Percentiles rank a stretch among this genome's conserved stretches.
Evolutionary conservation across 352 stramenopile species (phyloP).

Genomic region (Phytophthora aleatoria): DNA sequence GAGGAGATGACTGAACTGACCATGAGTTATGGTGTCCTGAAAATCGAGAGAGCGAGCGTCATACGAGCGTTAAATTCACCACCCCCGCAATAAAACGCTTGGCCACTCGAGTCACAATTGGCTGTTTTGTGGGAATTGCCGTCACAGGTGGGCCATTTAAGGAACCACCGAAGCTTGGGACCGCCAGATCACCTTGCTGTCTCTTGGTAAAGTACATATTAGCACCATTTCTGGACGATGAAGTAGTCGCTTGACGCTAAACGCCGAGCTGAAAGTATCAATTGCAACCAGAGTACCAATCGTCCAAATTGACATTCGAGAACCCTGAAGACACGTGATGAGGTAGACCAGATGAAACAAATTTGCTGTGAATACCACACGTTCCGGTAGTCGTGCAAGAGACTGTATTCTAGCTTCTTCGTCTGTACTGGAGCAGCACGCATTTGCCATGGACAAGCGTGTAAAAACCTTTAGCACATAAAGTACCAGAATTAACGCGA

Average conservation of each 20-base stretch:
- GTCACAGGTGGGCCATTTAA: background rate
- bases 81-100: background rate
- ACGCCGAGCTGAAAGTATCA: conserved; percentile 10
- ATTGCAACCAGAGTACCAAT: background rate
- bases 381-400: background rate
- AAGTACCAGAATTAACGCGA: background rate
- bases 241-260: conserved; percentile 1
- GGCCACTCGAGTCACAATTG: background rate
- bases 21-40: background rate
- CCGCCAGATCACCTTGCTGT: background rate
- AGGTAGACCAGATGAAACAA: conserved; percentile 13
- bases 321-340: conserved; percentile 15
- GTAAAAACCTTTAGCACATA: background rate
- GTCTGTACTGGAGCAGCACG: background rate
- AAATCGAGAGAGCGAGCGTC: background rate
- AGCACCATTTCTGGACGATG: background rate
- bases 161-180: background rate
- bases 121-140: background rate
- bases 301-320: conserved; percentile 12
- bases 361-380: background rate
- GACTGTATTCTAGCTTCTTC: background rate
- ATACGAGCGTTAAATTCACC: background rate
- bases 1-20: background rate
- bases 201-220: background rate
- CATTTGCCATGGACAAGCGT: background rate